Evolutionary conservation across 2,329 filamentous ascomycete species (phyloP), one percentile per base, ranked within the genome.

Genomic region (Bipolaris cookei): DNA sequence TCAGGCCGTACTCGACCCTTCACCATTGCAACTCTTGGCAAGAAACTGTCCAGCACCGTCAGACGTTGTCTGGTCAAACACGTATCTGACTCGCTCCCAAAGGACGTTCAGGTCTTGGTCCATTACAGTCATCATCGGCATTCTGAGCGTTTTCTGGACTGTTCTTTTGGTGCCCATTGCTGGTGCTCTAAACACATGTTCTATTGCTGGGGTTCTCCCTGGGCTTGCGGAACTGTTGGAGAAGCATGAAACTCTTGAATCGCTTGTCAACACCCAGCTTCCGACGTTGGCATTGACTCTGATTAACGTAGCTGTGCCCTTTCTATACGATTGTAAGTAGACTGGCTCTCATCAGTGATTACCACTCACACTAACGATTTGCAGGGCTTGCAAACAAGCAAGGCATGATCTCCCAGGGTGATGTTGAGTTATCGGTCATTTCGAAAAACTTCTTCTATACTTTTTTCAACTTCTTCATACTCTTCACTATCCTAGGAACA

Each of bases 371-470:
- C 51, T 60, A 37, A 63, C 35, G 6, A 14, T 11, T 30, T 10
- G 3, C 25, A 85, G 83, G 82, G 81, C 84, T 99, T 10, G 92
- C 94, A 2, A 93, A 93, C 73, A 84, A 87, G 50, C 95, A 99
- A 79, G 95, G 95, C 46, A 96, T 96, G 88, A 91, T 97, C 49
- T 98, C 95, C 0, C 91, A 92, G 67, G 92, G 92, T 42, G 95
- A 99, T 61, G 88, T 99, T 20, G 95, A 98, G 76, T 83, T 99
- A 6, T 98, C 95, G 0, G 84, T 96, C 42, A 94, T 99, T 64
- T 97, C 92, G 51, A 99, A 99, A 80, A 99, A 98, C 77, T 99
- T 98, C 79, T 97, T 98, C 83, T 99, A 99, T 75, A 93, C 90
- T 8, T 99, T 99, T 78, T 98, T 99, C 85, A 99, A 99, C 78